Base-by-base conservation (phyloP, 2,329 filamentous ascomycete species). In the Malbranchea zuffiana region DNA sequence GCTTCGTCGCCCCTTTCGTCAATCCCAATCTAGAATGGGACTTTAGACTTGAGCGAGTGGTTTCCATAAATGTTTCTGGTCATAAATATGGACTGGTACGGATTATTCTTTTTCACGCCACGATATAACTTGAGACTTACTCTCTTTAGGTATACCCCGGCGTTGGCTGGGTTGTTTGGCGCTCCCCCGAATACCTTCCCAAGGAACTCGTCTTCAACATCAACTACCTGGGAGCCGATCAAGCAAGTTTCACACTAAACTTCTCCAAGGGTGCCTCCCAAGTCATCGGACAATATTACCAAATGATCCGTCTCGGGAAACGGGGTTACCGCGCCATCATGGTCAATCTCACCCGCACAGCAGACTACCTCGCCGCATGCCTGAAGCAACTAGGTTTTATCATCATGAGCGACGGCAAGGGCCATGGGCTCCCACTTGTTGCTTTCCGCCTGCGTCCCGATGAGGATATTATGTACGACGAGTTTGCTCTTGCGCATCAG, bases 131-230 rank as follows among this genome's bases (percentile, higher is more conserved):
- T 43, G 33, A 32, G 43, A 68, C 67, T 75, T 75, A 46, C 69
- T 70, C 13, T 66, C 76, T 13, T 68, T 29, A 64, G 47, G 71
- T 92, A 33, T 94, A 95, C 56, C 87, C 87, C 0, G 87, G 88
- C 58, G 83, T 96, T 10, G 88, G 88, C 41, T 96, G 88, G 88
- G 78, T 88, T 7, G 69, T 95, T 47, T 95, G 87, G 86, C 77
- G 87, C 32, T 74, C 77, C 25, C 74, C 83, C 34, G 80, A 90
- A 58, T 90, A 71, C 62, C 72, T 94, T 2, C 88, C 88, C 5
- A 72, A 88, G 55, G 87, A 95, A 53, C 78, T 95, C 15, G 85
- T 96, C 51, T 96, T 96, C 75, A 95, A 94, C 71, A 95, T 96
- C 73, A 95, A 95, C 72, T 96, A 96, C 65, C 80, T 95, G 4